Conservation (phyloP, 768 basidiomycete genomes). For the Podaxis mareebaensis region DNA sequence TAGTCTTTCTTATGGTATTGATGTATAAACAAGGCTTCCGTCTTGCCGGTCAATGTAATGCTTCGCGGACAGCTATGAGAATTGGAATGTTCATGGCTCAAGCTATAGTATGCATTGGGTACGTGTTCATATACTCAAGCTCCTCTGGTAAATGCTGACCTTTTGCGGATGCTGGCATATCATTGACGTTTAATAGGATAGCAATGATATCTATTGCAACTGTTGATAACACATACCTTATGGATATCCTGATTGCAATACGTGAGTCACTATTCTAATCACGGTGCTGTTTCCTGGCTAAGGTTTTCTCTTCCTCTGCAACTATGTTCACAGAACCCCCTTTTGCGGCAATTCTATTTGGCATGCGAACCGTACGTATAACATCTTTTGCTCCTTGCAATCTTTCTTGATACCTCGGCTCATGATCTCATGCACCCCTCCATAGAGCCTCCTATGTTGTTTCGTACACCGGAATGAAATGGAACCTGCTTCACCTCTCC, state of each 20-base stretch:
- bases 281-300: too few species aligned
- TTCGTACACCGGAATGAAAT: not conserved
- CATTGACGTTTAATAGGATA: not conserved
- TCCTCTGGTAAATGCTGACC: not conserved
- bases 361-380: not conserved
- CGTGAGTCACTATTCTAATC: conserved; percentile 3
- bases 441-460: not conserved
- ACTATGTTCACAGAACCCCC: not conserved
- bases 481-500: not conserved
- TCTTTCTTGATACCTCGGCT: not conserved
- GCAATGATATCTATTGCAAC: not conserved
- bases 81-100: not conserved
- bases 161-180: not conserved
- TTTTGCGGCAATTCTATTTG: conserved; percentile 1
- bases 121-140: not conserved
- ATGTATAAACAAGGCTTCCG: conserved; percentile 8
- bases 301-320: not conserved
- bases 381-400: not conserved
- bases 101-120: not conserved
- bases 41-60: not conserved
- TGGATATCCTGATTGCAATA: conserved; percentile 10
- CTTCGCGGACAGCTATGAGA: conserved; percentile 1
- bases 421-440: not conserved
- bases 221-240: not conserved
- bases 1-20: conserved; percentile 2